phyloP scores from a whole-genome alignment of 148 eudicot genomes.

The Cornus suecica region DNA sequence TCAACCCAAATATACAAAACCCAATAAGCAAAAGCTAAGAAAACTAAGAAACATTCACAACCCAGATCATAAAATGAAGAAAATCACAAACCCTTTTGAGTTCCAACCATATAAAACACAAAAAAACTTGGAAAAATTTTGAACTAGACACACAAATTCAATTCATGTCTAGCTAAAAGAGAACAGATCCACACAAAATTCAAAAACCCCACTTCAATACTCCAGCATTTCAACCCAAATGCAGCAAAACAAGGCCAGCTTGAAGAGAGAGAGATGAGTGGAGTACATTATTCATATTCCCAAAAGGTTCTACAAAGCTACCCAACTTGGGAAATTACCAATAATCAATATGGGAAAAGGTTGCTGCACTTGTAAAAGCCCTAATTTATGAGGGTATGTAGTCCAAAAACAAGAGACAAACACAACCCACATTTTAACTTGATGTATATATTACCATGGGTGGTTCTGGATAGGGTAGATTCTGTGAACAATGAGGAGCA shows the following conservation, averaged over 20 bases:
- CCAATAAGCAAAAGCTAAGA: not conserved
- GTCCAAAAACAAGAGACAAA: not conserved
- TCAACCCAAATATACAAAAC: not conserved
- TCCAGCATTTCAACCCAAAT: conserved; percentile 12
- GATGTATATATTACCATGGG: not conserved
- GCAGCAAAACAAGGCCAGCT: conserved; percentile 5
- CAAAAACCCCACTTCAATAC: conserved; percentile 9
- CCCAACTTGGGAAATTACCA: conserved; percentile 14
- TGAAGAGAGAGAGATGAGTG: not conserved
- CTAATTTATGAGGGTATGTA: not conserved
- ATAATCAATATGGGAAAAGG: conserved; percentile 3
- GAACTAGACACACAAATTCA: not conserved
- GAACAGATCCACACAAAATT: not conserved
- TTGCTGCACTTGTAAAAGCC: not conserved
- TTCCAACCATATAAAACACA: not conserved
- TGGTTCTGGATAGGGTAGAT: not conserved
- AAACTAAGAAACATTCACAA: conserved; percentile 6
- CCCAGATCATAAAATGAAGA: conserved; percentile 9
- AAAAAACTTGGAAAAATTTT: not conserved
- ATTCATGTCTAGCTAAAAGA: not conserved
- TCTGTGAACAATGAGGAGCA: not conserved
- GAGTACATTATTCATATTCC: not conserved
- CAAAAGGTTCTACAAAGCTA: conserved; percentile 6
- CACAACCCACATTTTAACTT: not conserved
- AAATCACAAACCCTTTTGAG: not conserved